A percentile compares a stretch with the other conserved stretches of the same genome.
phyloP scores from a whole-genome alignment of 164 flowering plant species.

The Platanus orientalis region DNA sequence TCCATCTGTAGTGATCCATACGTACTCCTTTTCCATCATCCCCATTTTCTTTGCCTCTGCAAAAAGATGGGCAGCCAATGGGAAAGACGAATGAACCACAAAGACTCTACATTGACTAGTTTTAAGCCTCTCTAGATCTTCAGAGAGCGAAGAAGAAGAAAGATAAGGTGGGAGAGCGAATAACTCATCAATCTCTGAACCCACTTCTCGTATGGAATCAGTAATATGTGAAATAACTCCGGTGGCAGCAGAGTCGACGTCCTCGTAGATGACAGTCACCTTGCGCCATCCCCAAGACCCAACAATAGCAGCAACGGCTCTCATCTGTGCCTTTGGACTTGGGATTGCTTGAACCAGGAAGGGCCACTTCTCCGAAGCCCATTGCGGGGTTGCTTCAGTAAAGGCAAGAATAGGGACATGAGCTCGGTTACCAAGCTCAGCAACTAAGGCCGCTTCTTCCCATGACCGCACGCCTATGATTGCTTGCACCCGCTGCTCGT shows the following conservation, averaged over 20 bases:
- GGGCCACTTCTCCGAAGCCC: constrained; percentile 22
- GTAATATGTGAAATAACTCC: constrained; percentile 19
- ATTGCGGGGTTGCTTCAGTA: constrained; percentile 13
- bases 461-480: constrained; percentile 24
- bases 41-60: constrained; percentile 14
- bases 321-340: constrained; percentile 14
- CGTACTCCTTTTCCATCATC: constrained; percentile 14
- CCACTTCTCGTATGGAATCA: constrained; percentile 15
- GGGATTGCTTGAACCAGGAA: constrained; percentile 26
- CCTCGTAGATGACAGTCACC: constrained; percentile 30
- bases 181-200: constrained; percentile 14
- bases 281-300: constrained; percentile 22
- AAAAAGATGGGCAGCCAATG: constrained; percentile 19
- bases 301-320: constrained; percentile 26
- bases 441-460: constrained; percentile 24
- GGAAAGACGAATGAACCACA: constrained; percentile 25
- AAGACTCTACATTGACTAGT: constrained; percentile 23
- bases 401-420: constrained; percentile 27
- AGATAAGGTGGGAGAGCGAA: constrained; percentile 15
- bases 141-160: constrained; percentile 1
- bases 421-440: constrained; percentile 14
- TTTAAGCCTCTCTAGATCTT: constrained; percentile 24
- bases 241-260: constrained; percentile 7
- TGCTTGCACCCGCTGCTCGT: constrained; percentile 17
- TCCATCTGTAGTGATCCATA: constrained; percentile 13